Evolutionary conservation across 768 basidiomycete genomes (phyloP), one percentile per base, ranked within the genome.

Genomic region (Strobilomyces dryophilus): DNA sequence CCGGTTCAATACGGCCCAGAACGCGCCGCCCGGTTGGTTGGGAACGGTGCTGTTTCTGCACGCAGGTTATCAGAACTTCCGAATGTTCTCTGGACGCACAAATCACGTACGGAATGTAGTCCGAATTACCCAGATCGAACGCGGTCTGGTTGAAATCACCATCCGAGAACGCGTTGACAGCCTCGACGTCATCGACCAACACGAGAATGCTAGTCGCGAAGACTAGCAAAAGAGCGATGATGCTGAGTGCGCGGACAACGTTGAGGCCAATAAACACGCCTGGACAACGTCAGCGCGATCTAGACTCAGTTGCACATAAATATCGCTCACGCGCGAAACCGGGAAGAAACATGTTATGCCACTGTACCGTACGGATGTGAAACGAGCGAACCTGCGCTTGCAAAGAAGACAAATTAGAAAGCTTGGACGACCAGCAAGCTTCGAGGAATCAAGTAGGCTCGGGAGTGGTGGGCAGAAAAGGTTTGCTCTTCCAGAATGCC

Each of bases 21-120:
- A 95, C 21, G 85, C 82, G 26, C 94, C 94, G 8, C 91, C 94
- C 43, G 92, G 76, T 68, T 95, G 93, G 71, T 93, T 92, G 3
- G 93, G 93, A n/a, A 97, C 89, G 0, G 92, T 91, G 69, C 85
- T 89, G 49, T 85, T 81, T 62, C 77, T 82, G 31, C 20, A 51
- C 31, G 40, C 20, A 3, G 10, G 0, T 34, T 39, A 32, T 46
- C 42, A 59, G 42, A 47, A 46, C 32, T 24, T 8, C 10, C 36
- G 12, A 20, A 8, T 15, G 17, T 40, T 40, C 31, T 21, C 48
- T 17, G 54, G 17, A 10, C 14, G 42, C 14, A 45, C 0, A 4
- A 11, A n/a, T 27, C 8, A n/a, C 82, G 54, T 66, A 91, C 83
- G 85, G 83, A 62, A 92, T 85, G 68, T 94, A 95, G 57, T 92